Base-by-base conservation (phyloP, 2,329 filamentous ascomycete species). In the Fonsecaea multimorphosa region DNA sequence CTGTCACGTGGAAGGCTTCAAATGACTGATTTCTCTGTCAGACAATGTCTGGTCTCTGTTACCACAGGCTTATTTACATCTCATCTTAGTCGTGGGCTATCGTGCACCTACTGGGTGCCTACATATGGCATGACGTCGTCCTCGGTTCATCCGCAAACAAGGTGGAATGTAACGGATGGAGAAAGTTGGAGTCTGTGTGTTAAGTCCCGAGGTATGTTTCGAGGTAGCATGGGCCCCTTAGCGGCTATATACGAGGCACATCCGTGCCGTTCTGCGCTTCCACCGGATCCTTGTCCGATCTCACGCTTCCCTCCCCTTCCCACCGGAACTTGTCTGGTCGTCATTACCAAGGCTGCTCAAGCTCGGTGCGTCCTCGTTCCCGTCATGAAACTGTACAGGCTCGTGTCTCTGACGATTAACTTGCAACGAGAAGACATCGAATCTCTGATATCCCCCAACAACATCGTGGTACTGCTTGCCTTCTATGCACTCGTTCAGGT, bases 401-500 rank as follows among this genome's bases (percentile, higher is more conserved):
- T 77, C 66, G 27, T 73, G 70, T 14, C 81, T 76, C 14, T 71
- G 75, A 1, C 82, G 74, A 66, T 84, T 76, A 0, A 86, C 81
- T 34, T 78, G 81, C 8, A 86, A 59, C 32, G 84, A 76, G 68
- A 86, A 87, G 1, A 87, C 76, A 71, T 86, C 84, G 2, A 83
- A 72, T 1, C 85, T 74, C 72, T 86, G 85, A 73, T 86, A 86
- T 0, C 83, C 83, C 0, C 84, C 84, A 1, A 83, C 82, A 1
- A 85, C 78, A 72, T 86, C 85, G 65, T 86, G 84, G 66, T 83
- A 86, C 71, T 86, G 84, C 68, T 87, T 87, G 0, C 81, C 81
- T 68, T 86, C 84, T 0, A 87, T 74, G 44, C 82, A 85, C 3
- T 80, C 76, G 0, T 77, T 76, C 3, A 86, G 65, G 70, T 85